Conservation (phyloP, 495 filamentous ascomycete species). For the Mytilinidion resinicola region DNA sequence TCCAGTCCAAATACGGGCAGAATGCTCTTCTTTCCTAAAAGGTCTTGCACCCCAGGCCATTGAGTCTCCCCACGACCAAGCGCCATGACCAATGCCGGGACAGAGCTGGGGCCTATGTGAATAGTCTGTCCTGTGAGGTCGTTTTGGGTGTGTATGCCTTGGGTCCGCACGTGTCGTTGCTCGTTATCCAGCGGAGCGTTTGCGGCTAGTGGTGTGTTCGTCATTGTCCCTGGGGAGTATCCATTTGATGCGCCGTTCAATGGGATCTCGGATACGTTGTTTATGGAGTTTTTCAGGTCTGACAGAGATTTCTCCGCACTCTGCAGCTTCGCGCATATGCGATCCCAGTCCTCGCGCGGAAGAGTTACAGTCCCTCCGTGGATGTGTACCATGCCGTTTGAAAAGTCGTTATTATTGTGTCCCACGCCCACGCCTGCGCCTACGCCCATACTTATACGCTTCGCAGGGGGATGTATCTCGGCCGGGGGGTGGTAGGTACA, state of each 20-base stretch:
- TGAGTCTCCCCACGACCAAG: conserved; percentile 57
- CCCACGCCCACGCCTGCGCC: neutral
- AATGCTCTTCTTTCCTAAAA: conserved; percentile 65
- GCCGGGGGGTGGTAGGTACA: conserved; percentile 38
- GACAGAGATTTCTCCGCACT: conserved; percentile 33
- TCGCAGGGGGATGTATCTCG: conserved; percentile 31
- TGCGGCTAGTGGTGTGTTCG: conserved; percentile 24
- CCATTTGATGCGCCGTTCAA: conserved; percentile 15
- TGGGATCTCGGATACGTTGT: conserved; percentile 25
- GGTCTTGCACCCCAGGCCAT: conserved; percentile 34
- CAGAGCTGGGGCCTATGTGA: conserved; percentile 53
- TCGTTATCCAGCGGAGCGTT: conserved; percentile 23
- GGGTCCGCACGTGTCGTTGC: conserved; percentile 16
- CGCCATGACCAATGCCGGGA: conserved; percentile 59
- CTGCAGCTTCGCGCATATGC: conserved; percentile 36
- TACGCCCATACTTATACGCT: conserved; percentile 22
- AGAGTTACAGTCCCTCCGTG: conserved; percentile 31
- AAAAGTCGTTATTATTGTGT: conserved; percentile 24
- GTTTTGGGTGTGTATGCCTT: conserved; percentile 49
- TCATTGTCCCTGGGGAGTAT: conserved; percentile 23
- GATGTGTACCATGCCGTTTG: conserved; percentile 28
- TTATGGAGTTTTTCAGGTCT: conserved; percentile 31
- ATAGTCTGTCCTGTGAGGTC: conserved; percentile 50
- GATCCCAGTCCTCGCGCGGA: conserved; percentile 35
- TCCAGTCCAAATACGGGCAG: conserved; percentile 75